Percentiles rank a stretch among this genome's conserved stretches.
phyloP scores from a whole-genome alignment of 1,284 basidiomycete genomes.

The Schizophyllum amplum region DNA sequence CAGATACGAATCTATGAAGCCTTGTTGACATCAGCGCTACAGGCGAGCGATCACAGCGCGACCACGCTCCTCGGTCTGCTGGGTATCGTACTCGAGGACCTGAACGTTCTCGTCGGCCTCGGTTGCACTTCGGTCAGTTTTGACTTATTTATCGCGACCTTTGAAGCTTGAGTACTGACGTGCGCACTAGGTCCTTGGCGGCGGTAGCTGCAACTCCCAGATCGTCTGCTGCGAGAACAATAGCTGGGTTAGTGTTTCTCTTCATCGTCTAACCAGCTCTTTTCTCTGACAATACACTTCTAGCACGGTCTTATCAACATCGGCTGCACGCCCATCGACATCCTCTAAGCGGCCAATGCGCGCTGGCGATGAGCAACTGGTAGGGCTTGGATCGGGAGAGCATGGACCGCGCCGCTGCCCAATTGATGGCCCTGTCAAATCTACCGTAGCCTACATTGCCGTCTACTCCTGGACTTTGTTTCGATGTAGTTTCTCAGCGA shows the following conservation, averaged over 20 bases:
- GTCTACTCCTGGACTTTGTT: no score
- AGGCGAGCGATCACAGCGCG: not conserved
- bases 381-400: no score
- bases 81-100: not conserved
- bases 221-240: conserved; percentile 6
- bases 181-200: not conserved
- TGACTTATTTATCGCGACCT: not conserved
- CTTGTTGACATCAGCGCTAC: not conserved
- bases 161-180: not conserved
- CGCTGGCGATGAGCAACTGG: no score
- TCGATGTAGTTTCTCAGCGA: no score
- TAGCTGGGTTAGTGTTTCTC: not conserved
- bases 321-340: conserved; percentile 3
- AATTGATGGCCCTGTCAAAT: no score
- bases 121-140: not conserved
- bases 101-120: not conserved
- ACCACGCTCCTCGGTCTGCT: conserved; percentile 1
- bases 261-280: not conserved
- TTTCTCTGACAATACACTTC: not conserved
- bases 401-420: no score
- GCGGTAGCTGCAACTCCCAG: not conserved
- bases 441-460: no score
- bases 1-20: not conserved
- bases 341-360: not conserved
- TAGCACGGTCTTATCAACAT: conserved; percentile 2